Evolutionary conservation across 108 stramenopile genomes (phyloP).

Genomic region (Cyclotella distinguenda): DNA sequence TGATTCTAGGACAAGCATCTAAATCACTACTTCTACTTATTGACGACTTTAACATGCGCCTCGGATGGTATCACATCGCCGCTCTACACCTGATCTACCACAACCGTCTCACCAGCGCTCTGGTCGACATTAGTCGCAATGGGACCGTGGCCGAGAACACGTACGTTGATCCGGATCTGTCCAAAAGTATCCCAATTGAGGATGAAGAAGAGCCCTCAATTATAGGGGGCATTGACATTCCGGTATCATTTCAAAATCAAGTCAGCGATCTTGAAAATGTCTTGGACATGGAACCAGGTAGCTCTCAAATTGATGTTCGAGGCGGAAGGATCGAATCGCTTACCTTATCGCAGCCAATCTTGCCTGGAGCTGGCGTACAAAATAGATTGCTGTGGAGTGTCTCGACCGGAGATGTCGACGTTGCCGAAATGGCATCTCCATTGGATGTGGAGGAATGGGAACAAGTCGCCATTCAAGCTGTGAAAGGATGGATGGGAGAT

Average conservation of each 20-base stretch:
- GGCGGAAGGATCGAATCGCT: not conserved
- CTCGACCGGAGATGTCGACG: not conserved
- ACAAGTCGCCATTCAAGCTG: not conserved
- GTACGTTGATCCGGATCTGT: too few species aligned
- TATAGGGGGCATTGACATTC: too few species aligned
- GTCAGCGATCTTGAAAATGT: not conserved
- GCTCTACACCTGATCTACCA: too few species aligned
- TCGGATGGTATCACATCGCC: too few species aligned
- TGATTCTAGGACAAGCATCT: too few species aligned
- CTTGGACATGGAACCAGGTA: not conserved
- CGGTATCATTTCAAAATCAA: not conserved
- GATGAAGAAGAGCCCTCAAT: too few species aligned
- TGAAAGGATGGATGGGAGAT: not conserved
- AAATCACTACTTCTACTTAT: too few species aligned
- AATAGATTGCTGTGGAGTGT: constrained; percentile 28
- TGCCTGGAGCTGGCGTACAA: constrained; percentile 9
- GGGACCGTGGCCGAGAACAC: too few species aligned
- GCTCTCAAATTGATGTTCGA: not conserved
- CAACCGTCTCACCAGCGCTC: too few species aligned
- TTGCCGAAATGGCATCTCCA: not conserved
- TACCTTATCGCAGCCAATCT: not conserved
- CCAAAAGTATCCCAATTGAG: too few species aligned
- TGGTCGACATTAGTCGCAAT: too few species aligned
- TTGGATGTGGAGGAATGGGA: not conserved
- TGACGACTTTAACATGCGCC: too few species aligned